Conservation (phyloP, 176 grass and related monocot genomes). For the Zoysia pacifica region DNA sequence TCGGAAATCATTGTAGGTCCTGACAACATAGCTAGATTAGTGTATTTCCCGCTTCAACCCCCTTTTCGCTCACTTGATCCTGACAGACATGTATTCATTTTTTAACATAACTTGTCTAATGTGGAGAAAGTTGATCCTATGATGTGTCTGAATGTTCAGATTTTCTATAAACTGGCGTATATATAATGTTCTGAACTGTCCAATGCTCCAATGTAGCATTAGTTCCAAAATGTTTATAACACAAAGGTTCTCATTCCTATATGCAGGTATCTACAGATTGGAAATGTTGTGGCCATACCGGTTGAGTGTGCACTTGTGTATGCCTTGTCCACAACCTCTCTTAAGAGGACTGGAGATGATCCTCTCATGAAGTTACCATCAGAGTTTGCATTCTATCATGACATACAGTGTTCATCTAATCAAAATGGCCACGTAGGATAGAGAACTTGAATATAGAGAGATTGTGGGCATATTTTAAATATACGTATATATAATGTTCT, state of each 20-base stretch:
- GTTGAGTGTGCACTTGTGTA: slow-evolving; percentile 74
- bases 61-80: not conserved
- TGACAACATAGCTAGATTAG: slow-evolving; percentile 78
- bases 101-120: not conserved
- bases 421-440: not conserved
- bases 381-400: slow-evolving; percentile 67
- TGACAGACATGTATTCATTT: slow-evolving; percentile 63
- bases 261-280: slow-evolving; percentile 84
- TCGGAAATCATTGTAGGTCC: slow-evolving; percentile 66
- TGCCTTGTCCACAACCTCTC: slow-evolving; percentile 60
- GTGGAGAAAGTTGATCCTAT: not conserved
- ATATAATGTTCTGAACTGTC: not conserved
- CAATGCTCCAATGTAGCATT: not conserved
- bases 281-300: slow-evolving; percentile 90
- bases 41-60: slow-evolving; percentile 26
- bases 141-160: not conserved
- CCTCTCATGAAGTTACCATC: slow-evolving; percentile 71
- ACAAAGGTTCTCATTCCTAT: slow-evolving; percentile 33
- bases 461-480: not conserved
- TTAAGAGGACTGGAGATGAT: slow-evolving; percentile 56
- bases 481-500: not conserved
- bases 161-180: not conserved
- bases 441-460: too few species aligned
- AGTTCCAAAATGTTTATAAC: not conserved
- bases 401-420: slow-evolving; percentile 18